Evolutionary conservation across 2,329 filamentous ascomycete species (phyloP), one percentile per base, ranked within the genome.

Genomic region (Colletotrichum caudatum): DNA sequence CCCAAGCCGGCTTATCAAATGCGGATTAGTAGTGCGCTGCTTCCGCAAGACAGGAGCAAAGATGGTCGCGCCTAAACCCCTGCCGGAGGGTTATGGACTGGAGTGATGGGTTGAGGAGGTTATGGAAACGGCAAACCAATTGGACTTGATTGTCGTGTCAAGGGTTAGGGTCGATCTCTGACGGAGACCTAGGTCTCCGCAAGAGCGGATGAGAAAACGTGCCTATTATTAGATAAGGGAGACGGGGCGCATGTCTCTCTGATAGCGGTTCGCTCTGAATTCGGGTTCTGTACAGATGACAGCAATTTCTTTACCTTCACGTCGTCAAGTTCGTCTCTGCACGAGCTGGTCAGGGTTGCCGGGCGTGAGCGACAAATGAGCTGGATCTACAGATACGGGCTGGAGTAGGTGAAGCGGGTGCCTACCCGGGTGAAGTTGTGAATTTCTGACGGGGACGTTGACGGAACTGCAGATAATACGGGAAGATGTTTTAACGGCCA

Each of bases 1-100:
- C 48, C 67, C 53, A 46, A 68, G 37, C 46, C 53, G 60, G 16
- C 56, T 64, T 50, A 56, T 64, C 59, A 62, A 46, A 72, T 50
- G 16, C 26, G 33, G 29, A 37, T 51, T 48, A 46, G 39, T 39
- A 56, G 46, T 57, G 51, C 64, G 33, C 51, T 59, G 51, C 51
- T 58, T 71, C 57, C 57, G 48, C 58, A 37, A 23, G n/a, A 20
- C 56, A 23, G n/a, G n/a, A 54, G 44, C 37, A 3, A 29, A 65
- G 67, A 54, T 54, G 64, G 46, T 33, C 3, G 20, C 53, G 53
- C 53, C 16, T 46, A 37, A n/a, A 11, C 53, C 64, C 58, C 53
- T 63, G 58, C 46, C 46, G 8, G 46, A 46, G 41, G 29, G 26
- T 20, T 23, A 7, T 18, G 50, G 29, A 53, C 37, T 68, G 37